Percentiles rank a stretch among this genome's conserved stretches.
Conservation (phyloP, 2,329 filamentous ascomycete genomes). For the Fusarium pininemorale region DNA sequence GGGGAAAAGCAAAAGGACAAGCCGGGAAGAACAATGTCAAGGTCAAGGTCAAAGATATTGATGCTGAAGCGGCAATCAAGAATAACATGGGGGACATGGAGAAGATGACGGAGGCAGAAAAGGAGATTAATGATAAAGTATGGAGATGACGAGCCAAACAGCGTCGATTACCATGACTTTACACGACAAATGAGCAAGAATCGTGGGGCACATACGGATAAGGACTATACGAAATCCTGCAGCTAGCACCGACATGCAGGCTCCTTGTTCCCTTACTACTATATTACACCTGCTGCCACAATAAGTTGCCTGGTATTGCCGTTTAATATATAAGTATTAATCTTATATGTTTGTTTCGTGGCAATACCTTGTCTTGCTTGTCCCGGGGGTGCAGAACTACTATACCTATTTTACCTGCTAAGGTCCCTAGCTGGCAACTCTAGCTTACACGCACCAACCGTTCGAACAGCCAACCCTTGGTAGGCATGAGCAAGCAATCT, state of each 20-base stretch:
- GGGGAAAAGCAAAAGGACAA: not conserved
- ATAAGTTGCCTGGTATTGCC: not conserved
- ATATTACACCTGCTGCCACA: not conserved
- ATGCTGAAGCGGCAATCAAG: not conserved
- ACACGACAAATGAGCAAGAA: not conserved
- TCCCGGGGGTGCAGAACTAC: not conserved
- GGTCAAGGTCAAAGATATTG: not conserved
- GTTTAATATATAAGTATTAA: not conserved
- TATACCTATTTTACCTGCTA: too few relatives aligned
- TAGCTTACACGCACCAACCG: constrained; percentile 3
- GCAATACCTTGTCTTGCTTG: not conserved
- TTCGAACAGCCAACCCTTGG: constrained; percentile 5
- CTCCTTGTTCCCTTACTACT: not conserved
- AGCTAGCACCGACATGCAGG: not conserved
- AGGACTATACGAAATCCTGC: not conserved
- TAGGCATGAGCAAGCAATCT: constrained; percentile 5
- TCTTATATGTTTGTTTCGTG: not conserved
- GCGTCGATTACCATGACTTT: not conserved
- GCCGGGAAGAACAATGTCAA: not conserved
- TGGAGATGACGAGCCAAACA: not conserved
- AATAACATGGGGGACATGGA: not conserved
- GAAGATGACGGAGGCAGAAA: not conserved
- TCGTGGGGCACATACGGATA: not conserved
- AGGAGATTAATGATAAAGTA: not conserved
- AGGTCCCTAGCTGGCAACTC: not conserved